Conservation (phyloP, 176 grass and related monocot species). For the Typha latifolia region DNA sequence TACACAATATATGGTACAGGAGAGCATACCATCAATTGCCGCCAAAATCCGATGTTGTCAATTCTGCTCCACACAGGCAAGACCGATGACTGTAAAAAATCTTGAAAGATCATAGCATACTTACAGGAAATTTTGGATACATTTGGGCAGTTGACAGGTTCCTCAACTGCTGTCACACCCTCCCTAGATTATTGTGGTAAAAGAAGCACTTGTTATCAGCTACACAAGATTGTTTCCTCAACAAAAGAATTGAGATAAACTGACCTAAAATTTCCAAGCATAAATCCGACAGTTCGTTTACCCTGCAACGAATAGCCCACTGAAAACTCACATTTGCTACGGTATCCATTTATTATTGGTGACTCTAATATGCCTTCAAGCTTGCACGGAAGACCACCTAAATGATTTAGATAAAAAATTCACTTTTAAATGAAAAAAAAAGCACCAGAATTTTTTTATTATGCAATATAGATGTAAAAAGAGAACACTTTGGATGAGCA, state of each 20-base stretch:
- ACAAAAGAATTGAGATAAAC: conserved; percentile 5
- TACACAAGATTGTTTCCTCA: conserved; percentile 1
- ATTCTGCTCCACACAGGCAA: conserved; percentile 71
- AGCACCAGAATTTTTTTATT: not conserved
- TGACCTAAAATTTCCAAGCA: conserved; percentile 97
- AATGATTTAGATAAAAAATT: conserved; percentile 22
- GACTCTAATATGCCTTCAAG: conserved; percentile 91
- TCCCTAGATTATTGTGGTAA: conserved; percentile 47
- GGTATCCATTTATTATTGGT: conserved; percentile 73
- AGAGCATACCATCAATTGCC: conserved; percentile 70
- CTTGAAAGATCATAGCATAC: conserved; percentile 74
- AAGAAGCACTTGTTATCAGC: conserved; percentile 18
- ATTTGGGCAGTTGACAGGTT: conserved; percentile 88
- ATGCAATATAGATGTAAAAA: not conserved
- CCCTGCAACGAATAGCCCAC: conserved; percentile 73
- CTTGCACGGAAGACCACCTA: conserved; percentile 98
- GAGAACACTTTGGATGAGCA: not conserved
- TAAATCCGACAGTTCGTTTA: conserved; percentile 87
- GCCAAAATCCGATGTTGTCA: conserved; percentile 95
- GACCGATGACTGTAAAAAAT: conserved; percentile 56
- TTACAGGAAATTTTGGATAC: conserved; percentile 65
- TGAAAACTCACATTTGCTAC: conserved; percentile 99
- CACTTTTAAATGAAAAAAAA: conserved; percentile 3
- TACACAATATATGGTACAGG: not conserved
- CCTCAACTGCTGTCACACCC: conserved; percentile 90